Evolutionary conservation across 306 rosid species (phyloP), one percentile per base, ranked within the genome.

Genomic region (Rubus idaeus): DNA sequence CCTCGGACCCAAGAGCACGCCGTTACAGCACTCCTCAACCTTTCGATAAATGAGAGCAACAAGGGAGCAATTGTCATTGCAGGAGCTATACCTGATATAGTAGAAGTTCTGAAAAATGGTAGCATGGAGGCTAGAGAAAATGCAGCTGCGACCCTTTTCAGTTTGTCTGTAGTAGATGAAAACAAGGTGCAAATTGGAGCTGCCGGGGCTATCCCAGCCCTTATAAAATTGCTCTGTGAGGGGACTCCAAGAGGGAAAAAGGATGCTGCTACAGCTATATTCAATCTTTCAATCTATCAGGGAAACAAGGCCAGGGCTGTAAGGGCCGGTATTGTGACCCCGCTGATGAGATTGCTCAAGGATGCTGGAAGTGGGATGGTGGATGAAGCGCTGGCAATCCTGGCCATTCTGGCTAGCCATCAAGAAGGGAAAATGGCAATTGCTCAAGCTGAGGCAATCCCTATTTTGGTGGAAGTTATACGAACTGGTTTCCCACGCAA

Each of bases 61-160:
- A 96, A 96, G 82, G 96, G 91, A 86, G 87, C 90, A 8, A 96
- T 96, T 20, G 99, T 96, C 70, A 89, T 87, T 52, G 93, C 97
- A 1, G 96, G 99, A 79, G 98, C 99, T 65, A 89, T 96, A 83
- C 90, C 98, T 1, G 96, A 91, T 76, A 92, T 96, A 78, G 99
- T 96, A 58, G 97, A 92, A 77, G 99, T 96, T 49, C 67, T 96
- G 88, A 92, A 70, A 86, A 90, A 84, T 66, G 98, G 98, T 9
- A 96, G 97, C 88, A 92, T 88, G 94, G 99, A 96, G 75, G 98
- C 98, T 71, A 88, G 99, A 87, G 99, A 92, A 83, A 96, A 96
- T 26, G 99, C 99, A 42, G 99, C 98, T 56, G 99, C 99, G 16
- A 92, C 99, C 49, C 98, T 96, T 77, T 96, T 96, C 82, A 92